A percentile compares a stretch with the other conserved stretches of the same genome.
These are phyloP conservation scores for Lachnellula cervina DNA, from an alignment of 2,329 filamentous ascomycete species.

Conservation along the genomic window DNA sequence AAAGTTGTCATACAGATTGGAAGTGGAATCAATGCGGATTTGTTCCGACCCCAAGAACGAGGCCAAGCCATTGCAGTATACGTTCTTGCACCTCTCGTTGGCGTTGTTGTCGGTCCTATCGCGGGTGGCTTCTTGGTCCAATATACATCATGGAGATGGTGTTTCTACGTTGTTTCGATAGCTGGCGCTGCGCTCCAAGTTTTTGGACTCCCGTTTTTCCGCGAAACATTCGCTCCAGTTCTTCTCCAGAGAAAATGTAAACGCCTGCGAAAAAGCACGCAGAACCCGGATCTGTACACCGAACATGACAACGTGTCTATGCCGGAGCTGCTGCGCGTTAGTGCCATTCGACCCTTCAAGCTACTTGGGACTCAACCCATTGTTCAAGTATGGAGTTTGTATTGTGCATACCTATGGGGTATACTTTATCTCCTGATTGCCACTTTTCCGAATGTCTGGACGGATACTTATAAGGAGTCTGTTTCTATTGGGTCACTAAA, in stretches of 20 bases:
- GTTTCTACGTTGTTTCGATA: constrained; percentile 63
- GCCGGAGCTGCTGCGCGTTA: constrained; percentile 33
- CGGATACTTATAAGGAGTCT: constrained; percentile 46
- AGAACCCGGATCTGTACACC: constrained; percentile 29
- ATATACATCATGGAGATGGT: constrained; percentile 68
- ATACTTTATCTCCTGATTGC: constrained; percentile 51
- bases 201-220: constrained; percentile 30
- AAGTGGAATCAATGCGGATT: constrained; percentile 39
- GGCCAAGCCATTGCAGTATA: constrained; percentile 49
- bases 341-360: constrained; percentile 38
- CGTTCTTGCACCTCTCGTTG: constrained; percentile 55
- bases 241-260: not conserved
- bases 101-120: constrained; percentile 53
- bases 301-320: constrained; percentile 44
- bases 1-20: constrained; percentile 26
- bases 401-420: constrained; percentile 50
- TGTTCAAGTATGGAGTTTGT: constrained; percentile 44
- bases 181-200: constrained; percentile 36
- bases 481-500: constrained; percentile 51
- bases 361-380: constrained; percentile 46
- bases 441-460: constrained; percentile 55
- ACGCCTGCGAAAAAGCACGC: not conserved
- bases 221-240: not conserved
- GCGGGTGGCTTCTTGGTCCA: constrained; percentile 77
- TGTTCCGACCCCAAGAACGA: constrained; percentile 41